Conservation (phyloP, 306 rosid genomes). For the Fagus sylvatica region DNA sequence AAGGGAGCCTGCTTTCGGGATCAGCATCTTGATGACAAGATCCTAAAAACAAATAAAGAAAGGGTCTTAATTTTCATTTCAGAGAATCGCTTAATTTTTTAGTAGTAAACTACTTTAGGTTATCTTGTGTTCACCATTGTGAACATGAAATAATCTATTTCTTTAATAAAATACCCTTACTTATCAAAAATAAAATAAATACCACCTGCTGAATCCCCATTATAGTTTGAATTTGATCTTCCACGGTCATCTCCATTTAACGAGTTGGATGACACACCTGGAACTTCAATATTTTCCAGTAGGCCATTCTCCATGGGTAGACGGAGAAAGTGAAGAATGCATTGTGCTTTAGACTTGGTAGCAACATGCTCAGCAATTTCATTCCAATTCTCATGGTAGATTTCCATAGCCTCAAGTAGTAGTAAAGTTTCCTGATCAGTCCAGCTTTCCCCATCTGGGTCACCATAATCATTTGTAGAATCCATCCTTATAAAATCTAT, state of each 20-base stretch:
- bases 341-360: conserved; percentile 96
- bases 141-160: too few relatives aligned
- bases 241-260: conserved; percentile 47
- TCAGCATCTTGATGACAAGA: conserved; percentile 50
- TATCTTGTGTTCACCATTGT: too few relatives aligned
- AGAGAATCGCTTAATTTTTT: too few relatives aligned
- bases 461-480: conserved; percentile 70
- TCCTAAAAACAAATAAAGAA: conserved; percentile 42
- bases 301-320: conserved; percentile 91
- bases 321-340: conserved; percentile 97
- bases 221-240: conserved; percentile 47
- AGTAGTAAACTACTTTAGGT: too few relatives aligned
- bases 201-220: conserved; percentile 76
- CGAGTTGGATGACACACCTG: conserved; percentile 53
- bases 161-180: too few relatives aligned
- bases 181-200: conserved; percentile 18
- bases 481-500: conserved; percentile 71
- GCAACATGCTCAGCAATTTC: conserved; percentile 93
- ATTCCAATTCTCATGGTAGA: conserved; percentile 89
- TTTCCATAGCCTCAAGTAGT: conserved; percentile 92
- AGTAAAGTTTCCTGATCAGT: conserved; percentile 92
- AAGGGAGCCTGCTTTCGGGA: conserved; percentile 69
- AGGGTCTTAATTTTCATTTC: not conserved
- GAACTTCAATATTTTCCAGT: conserved; percentile 86
- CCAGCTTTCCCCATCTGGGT: conserved; percentile 89